Conservation (phyloP, 169 alveolate genomes). For the Babesia bovis region DNA sequence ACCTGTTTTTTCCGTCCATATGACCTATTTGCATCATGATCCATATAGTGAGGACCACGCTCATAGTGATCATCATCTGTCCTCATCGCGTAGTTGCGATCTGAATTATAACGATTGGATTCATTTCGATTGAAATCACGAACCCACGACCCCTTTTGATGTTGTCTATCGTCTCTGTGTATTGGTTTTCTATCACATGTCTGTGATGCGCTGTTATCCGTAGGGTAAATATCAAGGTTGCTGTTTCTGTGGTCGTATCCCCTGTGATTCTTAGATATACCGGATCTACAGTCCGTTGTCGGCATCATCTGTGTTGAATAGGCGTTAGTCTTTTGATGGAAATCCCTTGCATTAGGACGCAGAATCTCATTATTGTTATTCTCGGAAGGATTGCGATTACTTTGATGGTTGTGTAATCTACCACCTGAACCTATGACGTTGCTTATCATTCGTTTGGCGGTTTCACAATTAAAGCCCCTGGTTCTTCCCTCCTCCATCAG, state of each 20-base stretch:
- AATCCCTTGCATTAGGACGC: slow-evolving; percentile 41
- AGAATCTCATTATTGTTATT: slow-evolving; percentile 11
- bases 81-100: background rate
- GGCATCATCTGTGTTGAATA: slow-evolving; percentile 22
- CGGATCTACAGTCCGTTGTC: background rate
- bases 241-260: background rate
- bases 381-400: background rate
- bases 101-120: background rate
- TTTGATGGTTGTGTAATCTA: background rate
- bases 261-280: background rate
- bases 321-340: slow-evolving; percentile 48
- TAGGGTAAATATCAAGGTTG: background rate
- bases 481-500: slow-evolving; percentile 64
- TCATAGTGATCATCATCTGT: background rate
- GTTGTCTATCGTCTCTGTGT: background rate
- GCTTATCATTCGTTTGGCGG: slow-evolving; percentile 62
- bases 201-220: background rate
- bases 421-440: slow-evolving; percentile 40
- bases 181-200: background rate
- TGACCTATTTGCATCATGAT: background rate
- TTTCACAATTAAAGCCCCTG: slow-evolving; percentile 66
- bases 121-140: background rate
- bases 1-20: background rate
- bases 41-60: background rate
- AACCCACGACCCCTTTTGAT: background rate